Evolutionary conservation across 495 filamentous ascomycete species (phyloP), one percentile per base, ranked within the genome.

Genomic region (Annulohypoxylon bovei): DNA sequence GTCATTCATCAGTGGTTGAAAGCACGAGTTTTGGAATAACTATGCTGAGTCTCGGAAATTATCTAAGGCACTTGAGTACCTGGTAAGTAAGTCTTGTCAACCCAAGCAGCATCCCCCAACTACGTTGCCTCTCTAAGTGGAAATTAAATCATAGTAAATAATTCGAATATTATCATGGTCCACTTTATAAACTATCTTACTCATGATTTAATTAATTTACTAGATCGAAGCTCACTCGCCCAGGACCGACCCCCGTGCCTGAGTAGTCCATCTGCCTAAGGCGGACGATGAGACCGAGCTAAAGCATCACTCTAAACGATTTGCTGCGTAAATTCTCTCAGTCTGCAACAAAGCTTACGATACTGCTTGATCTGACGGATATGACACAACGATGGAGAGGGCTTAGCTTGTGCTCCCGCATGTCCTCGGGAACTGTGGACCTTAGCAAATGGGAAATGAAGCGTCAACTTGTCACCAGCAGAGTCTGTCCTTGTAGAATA

Each of bases 141-240:
- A 20, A 14, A 18, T 32, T 20, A 18, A 6, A 16, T 16, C 9
- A n/a, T 23, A 5, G 11, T 28, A 28, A n/a, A 4, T n/a, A n/a
- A 25, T 50, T 53, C n/a, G 14, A 18, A 9, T 20, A 53, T 53
- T 53, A 20, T 16, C n/a, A 54, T 16, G 12, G 22, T 47, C 39
- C 27, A 32, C n/a, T 56, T 16, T 37, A 6, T 27, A 1, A 42
- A 40, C 8, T 0, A 25, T 39, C 44, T 27, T 14, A 46, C 27
- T 16, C 18, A 37, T 11, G 1, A 16, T 61, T 39, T 18, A 57
- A 42, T 35, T 52, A 64, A 59, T 66, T 47, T 54, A 28, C 28
- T 5, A 59, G 46, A 4, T 37, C 3, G 6, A 47, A 60, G 47
- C 16, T 33, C 18, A 70, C 60, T 70, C 6, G 54, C 40, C 28